Conservation (phyloP, 345 rosid genomes). For the Camelina sativa region DNA sequence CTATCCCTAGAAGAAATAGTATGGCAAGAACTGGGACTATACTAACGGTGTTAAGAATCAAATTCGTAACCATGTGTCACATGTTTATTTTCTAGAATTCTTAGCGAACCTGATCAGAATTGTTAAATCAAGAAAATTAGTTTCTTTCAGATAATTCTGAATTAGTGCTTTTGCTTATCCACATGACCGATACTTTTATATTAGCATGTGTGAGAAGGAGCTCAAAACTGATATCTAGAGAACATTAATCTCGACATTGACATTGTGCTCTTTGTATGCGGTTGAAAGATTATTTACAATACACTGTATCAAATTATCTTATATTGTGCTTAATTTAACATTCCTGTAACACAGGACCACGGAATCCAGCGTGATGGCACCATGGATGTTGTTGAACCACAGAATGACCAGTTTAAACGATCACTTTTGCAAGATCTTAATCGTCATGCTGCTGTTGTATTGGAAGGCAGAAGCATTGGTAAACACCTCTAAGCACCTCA, state of each 20-base stretch:
- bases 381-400: conserved; percentile 62
- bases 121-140: conserved; percentile 14
- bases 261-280: conserved; percentile 5
- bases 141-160: background rate
- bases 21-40: conserved; percentile 9
- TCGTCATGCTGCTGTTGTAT: conserved; percentile 92
- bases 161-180: conserved; percentile 1
- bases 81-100: background rate
- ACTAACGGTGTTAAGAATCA: conserved; percentile 8
- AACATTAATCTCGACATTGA: background rate
- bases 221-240: conserved; percentile 9
- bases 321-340: conserved; percentile 9
- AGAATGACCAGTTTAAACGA: conserved; percentile 59
- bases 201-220: background rate
- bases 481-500: conserved; percentile 30
- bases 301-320: background rate
- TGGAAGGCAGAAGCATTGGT: conserved; percentile 86
- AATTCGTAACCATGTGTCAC: conserved; percentile 9
- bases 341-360: conserved; percentile 61
- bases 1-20: background rate
- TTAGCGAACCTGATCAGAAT: background rate
- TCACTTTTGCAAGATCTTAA: conserved; percentile 82
- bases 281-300: background rate
- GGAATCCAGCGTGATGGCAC: conserved; percentile 75
- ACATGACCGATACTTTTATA: background rate